Conservation (phyloP, 108 stramenopile species). For the Nannochloropsis granulata region DNA sequence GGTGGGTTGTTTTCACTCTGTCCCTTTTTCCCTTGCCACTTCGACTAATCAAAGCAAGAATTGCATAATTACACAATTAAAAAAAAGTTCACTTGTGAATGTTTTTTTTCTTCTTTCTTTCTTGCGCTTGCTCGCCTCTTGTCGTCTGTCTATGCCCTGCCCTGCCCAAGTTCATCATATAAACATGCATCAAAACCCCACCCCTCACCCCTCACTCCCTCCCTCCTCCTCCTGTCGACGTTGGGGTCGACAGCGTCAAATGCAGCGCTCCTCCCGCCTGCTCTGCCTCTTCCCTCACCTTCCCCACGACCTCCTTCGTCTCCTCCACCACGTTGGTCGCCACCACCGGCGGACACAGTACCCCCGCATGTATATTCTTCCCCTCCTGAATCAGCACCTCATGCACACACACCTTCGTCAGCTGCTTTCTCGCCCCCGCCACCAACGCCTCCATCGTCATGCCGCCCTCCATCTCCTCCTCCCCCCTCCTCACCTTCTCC, state of each 20-base stretch:
- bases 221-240: not conserved
- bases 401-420: not conserved
- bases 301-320: not conserved
- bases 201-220: not conserved
- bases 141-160: too few relatives aligned
- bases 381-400: not conserved
- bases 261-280: not conserved
- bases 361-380: not conserved
- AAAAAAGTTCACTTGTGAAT: too few relatives aligned
- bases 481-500: not conserved
- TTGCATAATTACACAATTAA: too few relatives aligned
- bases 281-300: not conserved
- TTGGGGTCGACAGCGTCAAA: not conserved
- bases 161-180: too few relatives aligned
- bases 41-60: too few relatives aligned
- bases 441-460: not conserved
- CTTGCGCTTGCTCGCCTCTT: too few relatives aligned
- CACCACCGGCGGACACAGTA: not conserved
- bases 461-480: not conserved
- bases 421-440: not conserved
- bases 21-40: too few relatives aligned
- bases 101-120: too few relatives aligned
- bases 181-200: not conserved
- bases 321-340: not conserved
- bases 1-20: too few relatives aligned